phyloP scores from a whole-genome alignment of 2,329 filamentous ascomycete species.

The Neofusicoccum cordaticola region DNA sequence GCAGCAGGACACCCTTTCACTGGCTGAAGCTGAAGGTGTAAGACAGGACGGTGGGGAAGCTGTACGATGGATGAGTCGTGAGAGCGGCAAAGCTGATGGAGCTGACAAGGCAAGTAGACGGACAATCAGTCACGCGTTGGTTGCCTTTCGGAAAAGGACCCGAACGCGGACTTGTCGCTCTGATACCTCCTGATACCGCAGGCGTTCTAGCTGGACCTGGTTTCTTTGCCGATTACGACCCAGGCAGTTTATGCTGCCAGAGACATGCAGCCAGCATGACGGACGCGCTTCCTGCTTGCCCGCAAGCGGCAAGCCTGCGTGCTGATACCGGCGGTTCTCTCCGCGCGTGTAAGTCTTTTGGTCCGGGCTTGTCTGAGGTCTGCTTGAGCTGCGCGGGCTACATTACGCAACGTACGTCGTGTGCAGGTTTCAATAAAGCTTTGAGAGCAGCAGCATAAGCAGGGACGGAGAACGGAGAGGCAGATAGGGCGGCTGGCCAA shows the following conservation, averaged over 20 bases:
- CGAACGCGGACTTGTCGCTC: neutral
- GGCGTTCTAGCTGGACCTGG: neutral
- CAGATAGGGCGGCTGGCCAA: neutral
- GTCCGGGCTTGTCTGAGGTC: neutral
- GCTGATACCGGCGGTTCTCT: neutral
- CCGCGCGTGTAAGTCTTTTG: neutral
- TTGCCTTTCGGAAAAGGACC: constrained; percentile 1
- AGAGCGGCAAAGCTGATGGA: neutral
- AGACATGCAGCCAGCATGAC: constrained; percentile 8
- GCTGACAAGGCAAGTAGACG: neutral
- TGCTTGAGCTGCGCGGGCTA: neutral
- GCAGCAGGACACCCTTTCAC: neutral
- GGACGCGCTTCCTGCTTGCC: neutral
- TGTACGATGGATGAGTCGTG: neutral
- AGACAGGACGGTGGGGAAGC: neutral
- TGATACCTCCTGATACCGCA: neutral
- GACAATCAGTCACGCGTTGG: constrained; percentile 1
- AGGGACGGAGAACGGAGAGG: neutral
- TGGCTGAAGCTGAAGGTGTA: neutral
- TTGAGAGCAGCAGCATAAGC: neutral
- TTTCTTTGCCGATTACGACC: neutral
- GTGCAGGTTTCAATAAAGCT: neutral
- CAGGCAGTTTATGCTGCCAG: neutral
- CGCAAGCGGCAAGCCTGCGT: neutral
- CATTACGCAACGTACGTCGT: constrained; percentile 1